Conservation (phyloP, 257 asterid species). For the Solanum chaucha region DNA sequence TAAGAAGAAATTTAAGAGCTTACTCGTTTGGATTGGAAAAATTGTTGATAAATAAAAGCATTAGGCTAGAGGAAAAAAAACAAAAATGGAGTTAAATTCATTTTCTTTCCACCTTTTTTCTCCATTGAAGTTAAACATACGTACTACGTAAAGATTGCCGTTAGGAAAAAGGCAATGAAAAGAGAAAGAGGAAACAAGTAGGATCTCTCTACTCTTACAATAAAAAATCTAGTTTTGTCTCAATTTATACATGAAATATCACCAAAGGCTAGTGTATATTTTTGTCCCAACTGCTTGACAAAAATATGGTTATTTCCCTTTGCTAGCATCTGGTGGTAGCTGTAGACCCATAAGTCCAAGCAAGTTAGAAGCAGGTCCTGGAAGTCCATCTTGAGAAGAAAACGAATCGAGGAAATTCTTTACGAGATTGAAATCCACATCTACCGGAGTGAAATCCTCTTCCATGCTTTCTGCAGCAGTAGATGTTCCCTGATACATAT, state of each 20-base stretch:
- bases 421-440: conserved; percentile 86
- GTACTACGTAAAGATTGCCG: background rate
- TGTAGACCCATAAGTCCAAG: conserved; percentile 79
- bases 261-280: no score
- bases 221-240: no score
- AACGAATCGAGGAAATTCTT: conserved; percentile 71
- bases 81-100: no score
- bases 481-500: conserved; percentile 49
- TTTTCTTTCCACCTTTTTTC: background rate
- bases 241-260: no score
- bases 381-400: conserved; percentile 82
- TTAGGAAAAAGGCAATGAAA: background rate
- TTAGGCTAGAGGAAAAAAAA: no score
- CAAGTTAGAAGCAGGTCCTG: conserved; percentile 95
- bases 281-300: no score
- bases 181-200: background rate
- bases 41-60: no score
- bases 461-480: conserved; percentile 46
- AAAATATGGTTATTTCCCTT: conserved; percentile 30
- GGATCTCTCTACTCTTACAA: no score
- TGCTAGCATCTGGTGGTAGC: conserved; percentile 62
- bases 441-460: conserved; percentile 66
- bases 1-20: no score
- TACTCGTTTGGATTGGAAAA: no score
- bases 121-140: background rate